Percentiles rank a stretch among this genome's conserved stretches.
Evolutionary conservation across 495 filamentous ascomycete genomes (phyloP).

Genomic region (Podospora fimiseda): DNA sequence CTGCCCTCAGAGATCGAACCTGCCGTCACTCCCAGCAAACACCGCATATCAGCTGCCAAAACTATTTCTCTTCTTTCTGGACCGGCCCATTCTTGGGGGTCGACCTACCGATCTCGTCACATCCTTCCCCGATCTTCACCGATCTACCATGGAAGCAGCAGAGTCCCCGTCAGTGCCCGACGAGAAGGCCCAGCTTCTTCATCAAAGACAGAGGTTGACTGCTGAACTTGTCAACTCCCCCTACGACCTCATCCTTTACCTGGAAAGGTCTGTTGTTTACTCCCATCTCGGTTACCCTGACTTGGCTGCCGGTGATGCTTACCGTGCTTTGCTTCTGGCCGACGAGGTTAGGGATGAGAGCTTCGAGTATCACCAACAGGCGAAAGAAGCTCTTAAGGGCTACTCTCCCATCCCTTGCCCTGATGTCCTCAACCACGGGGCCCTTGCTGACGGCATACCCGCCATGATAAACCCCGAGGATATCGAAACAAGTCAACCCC

Average conservation of each 20-base stretch:
- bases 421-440: constrained; percentile 36
- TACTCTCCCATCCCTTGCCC: constrained; percentile 27
- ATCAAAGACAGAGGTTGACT: constrained; percentile 40
- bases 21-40: constrained; percentile 1
- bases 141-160: constrained; percentile 30
- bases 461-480: constrained; percentile 30
- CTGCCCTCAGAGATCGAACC: background rate
- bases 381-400: constrained; percentile 34
- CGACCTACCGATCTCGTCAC: background rate
- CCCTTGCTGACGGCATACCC: constrained; percentile 31
- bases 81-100: constrained; percentile 14
- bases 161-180: constrained; percentile 26
- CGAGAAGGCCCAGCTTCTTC: constrained; percentile 36
- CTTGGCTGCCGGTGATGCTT: constrained; percentile 82
- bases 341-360: constrained; percentile 70
- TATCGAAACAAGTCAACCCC: constrained; percentile 24
- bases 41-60: background rate
- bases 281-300: constrained; percentile 78
- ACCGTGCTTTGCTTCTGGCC: constrained; percentile 75
- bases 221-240: constrained; percentile 48
- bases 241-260: constrained; percentile 72
- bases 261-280: constrained; percentile 65
- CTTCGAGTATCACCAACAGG: constrained; percentile 59
- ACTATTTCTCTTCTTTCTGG: constrained; percentile 15
- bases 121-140: constrained; percentile 3